Evolutionary conservation across 768 basidiomycete genomes (phyloP).

Genomic region (Boletus pseudo-olivaceus): DNA sequence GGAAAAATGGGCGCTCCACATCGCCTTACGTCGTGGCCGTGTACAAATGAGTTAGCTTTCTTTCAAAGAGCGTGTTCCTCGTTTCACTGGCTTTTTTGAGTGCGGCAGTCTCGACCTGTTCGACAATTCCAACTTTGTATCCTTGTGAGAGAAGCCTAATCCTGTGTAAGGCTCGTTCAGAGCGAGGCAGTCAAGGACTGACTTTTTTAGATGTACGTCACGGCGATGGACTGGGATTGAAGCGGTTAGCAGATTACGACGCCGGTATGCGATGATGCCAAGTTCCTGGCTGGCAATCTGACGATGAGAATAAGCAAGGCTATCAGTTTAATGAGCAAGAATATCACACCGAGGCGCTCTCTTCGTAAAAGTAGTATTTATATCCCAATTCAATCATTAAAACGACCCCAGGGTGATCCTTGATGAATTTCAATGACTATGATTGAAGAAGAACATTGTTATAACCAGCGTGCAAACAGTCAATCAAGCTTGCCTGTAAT

Average conservation of each 20-base stretch:
- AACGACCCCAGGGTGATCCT: constrained; percentile 59
- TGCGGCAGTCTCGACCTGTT: constrained; percentile 84
- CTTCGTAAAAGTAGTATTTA: constrained; percentile 78
- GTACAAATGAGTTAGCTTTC: constrained; percentile 73
- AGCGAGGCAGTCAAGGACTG: constrained; percentile 8
- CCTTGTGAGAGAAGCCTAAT: constrained; percentile 70
- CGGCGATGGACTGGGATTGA: constrained; percentile 68
- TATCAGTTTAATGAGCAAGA: background rate
- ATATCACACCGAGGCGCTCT: constrained; percentile 67
- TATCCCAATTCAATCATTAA: constrained; percentile 84
- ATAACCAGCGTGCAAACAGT: background rate
- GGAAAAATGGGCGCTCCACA: background rate
- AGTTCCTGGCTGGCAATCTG: constrained; percentile 75
- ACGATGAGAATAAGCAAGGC: constrained; percentile 9
- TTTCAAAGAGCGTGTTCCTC: constrained; percentile 66
- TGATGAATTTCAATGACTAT: constrained; percentile 50
- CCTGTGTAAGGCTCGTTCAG: background rate
- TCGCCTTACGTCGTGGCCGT: constrained; percentile 78
- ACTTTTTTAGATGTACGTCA: constrained; percentile 77
- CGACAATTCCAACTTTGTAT: constrained; percentile 78
- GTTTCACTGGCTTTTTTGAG: constrained; percentile 82
- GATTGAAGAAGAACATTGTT: background rate
- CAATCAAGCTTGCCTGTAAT: constrained; percentile 46
- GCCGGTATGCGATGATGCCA: constrained; percentile 68
- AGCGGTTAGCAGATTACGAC: constrained; percentile 72